Percentiles rank a stretch among this genome's conserved stretches.
Evolutionary conservation across 2,329 filamentous ascomycete genomes (phyloP).

Genomic region (Fusarium devonianum): DNA sequence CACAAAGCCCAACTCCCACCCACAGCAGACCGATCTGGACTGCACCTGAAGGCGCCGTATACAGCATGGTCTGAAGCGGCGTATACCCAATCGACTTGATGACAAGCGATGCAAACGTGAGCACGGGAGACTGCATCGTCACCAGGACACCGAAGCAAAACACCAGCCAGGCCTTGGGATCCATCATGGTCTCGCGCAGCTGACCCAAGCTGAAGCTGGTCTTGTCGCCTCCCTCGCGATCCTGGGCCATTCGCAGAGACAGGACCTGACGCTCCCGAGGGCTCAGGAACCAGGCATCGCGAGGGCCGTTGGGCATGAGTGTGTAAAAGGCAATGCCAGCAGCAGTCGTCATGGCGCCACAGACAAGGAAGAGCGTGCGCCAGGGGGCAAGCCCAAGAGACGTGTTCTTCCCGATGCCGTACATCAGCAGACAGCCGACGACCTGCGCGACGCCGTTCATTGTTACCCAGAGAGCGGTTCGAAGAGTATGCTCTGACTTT

Average conservation of each 20-base stretch:
- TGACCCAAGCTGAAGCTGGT: conserved; percentile 54
- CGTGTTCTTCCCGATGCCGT: conserved; percentile 47
- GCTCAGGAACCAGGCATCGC: conserved; percentile 58
- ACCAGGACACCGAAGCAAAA: conserved; percentile 21
- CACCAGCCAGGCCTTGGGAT: conserved; percentile 50
- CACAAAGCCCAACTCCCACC: conserved; percentile 51
- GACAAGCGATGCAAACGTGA: conserved; percentile 56
- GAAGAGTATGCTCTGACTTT: conserved; percentile 15
- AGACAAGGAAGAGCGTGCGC: conserved; percentile 58
- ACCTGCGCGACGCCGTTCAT: conserved; percentile 21
- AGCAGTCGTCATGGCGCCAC: conserved; percentile 54
- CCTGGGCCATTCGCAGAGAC: conserved; percentile 44
- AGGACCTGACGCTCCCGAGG: conserved; percentile 52
- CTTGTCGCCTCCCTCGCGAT: conserved; percentile 47
- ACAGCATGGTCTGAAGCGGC: conserved; percentile 55
- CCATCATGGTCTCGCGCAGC: conserved; percentile 52
- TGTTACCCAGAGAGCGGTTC: conserved; percentile 21
- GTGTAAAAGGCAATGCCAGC: conserved; percentile 55
- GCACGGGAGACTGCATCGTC: conserved; percentile 21
- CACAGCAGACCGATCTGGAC: conserved; percentile 56
- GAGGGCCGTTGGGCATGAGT: conserved; percentile 55
- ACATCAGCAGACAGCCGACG: conserved; percentile 20
- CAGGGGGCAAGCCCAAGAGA: conserved; percentile 51
- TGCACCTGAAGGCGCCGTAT: conserved; percentile 56
- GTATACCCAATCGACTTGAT: conserved; percentile 56